These are phyloP conservation scores for Gossypium schwendimanii DNA, from an alignment of 441 rosid species.

Conservation along the genomic window DNA sequence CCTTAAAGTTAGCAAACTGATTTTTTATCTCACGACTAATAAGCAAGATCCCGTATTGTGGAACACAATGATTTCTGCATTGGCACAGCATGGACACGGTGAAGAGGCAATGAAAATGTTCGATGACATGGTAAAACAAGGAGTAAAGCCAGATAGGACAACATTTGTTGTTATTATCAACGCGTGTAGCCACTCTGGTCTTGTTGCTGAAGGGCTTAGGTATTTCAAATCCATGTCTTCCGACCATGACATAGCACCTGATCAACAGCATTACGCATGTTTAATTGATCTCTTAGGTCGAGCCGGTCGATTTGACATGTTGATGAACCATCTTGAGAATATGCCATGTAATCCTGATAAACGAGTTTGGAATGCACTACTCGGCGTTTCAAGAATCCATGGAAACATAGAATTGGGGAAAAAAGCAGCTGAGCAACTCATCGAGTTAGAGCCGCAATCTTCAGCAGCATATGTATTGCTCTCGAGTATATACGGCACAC, in stretches of 20 bases:
- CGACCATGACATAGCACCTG: slow-evolving; percentile 36
- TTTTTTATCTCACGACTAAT: slow-evolving; percentile 28
- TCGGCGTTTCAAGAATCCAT: slow-evolving; percentile 38
- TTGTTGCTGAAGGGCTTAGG: slow-evolving; percentile 42
- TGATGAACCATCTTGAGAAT: slow-evolving; percentile 29
- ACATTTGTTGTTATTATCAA: slow-evolving; percentile 44
- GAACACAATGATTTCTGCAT: slow-evolving; percentile 64
- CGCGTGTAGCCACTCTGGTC: slow-evolving; percentile 55
- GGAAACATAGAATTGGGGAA: slow-evolving; percentile 36
- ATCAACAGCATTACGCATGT: slow-evolving; percentile 53
- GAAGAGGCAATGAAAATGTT: slow-evolving; percentile 34
- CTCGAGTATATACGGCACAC: slow-evolving; percentile 38
- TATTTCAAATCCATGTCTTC: slow-evolving; percentile 40
- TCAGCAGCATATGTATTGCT: slow-evolving; percentile 43
- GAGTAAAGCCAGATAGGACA: slow-evolving; percentile 41
- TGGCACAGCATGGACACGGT: slow-evolving; percentile 53
- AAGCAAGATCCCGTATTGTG: slow-evolving; percentile 44
- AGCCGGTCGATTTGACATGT: slow-evolving; percentile 38
- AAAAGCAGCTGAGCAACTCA: slow-evolving; percentile 43
- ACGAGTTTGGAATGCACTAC: slow-evolving; percentile 37
- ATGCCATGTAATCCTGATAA: slow-evolving; percentile 38
- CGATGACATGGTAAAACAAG: slow-evolving; percentile 36
- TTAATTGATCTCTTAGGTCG: slow-evolving; percentile 53
- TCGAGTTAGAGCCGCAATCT: slow-evolving; percentile 34
- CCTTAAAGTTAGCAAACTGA: slow-evolving; percentile 32